phyloP scores from a whole-genome alignment of 768 basidiomycete genomes.

The Termitomyces sp. region DNA sequence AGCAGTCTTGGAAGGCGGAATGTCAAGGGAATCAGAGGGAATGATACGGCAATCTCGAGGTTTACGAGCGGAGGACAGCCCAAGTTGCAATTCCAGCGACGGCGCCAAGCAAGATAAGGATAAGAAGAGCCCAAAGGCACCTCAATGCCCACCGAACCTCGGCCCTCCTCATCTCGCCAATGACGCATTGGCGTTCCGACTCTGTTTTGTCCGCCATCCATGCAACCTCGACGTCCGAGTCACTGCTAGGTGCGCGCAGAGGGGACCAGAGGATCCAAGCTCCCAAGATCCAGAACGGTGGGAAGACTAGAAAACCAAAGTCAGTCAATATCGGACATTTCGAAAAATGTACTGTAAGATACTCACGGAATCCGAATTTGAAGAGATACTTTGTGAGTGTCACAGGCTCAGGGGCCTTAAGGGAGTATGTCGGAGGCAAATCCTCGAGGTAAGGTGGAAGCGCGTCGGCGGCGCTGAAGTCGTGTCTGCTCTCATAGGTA shows the following conservation, averaged over 20 bases:
- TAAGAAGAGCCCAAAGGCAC: conserved; percentile 50
- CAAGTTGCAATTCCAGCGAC: conserved; percentile 29
- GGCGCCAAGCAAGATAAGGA: conserved; percentile 35
- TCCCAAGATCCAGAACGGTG: conserved; percentile 59
- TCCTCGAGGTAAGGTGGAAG: conserved; percentile 46
- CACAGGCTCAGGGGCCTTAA: conserved; percentile 37
- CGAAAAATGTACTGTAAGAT: neutral
- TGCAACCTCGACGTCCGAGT: conserved; percentile 24
- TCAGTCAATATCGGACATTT: neutral
- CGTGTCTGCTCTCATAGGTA: conserved; percentile 39
- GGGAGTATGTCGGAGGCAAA: conserved; percentile 31
- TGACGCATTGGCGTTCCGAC: conserved; percentile 42
- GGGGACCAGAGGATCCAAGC: conserved; percentile 53
- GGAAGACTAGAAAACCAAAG: conserved; percentile 42
- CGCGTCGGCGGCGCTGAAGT: conserved; percentile 28
- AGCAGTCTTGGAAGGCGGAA: neutral
- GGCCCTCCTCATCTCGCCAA: conserved; percentile 40
- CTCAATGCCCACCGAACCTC: conserved; percentile 57
- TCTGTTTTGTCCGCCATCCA: conserved; percentile 58
- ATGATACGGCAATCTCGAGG: neutral
- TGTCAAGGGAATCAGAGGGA: neutral
- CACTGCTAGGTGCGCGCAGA: conserved; percentile 36
- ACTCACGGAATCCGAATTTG: conserved; percentile 61
- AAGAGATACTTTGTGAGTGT: conserved; percentile 61
- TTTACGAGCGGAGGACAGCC: conserved; percentile 22